These are phyloP conservation scores for Pistacia integerrima DNA, from an alignment of 345 rosid species.

Conservation along the genomic window DNA sequence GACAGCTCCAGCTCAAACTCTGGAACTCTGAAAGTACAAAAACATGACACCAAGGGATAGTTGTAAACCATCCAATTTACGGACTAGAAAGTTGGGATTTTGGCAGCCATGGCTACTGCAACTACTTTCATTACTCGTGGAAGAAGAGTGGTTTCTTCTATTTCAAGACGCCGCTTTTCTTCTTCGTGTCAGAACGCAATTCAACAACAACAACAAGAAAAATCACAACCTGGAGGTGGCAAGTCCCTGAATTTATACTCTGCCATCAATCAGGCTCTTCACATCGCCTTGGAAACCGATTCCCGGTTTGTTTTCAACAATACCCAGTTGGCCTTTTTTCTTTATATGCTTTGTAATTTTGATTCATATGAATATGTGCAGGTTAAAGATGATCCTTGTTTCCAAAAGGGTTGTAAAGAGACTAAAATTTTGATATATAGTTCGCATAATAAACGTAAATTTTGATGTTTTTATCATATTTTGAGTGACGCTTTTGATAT, in stretches of 20 bases:
- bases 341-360: background rate
- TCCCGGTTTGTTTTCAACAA: constrained; percentile 38
- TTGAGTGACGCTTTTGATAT: background rate
- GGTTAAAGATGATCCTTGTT: no score
- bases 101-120: constrained; percentile 2
- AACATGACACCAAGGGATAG: no score
- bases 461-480: no score
- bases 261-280: constrained; percentile 62
- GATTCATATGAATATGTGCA: background rate
- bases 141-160: background rate
- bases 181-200: constrained; percentile 12
- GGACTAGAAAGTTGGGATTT: background rate
- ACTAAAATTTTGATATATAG: no score
- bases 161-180: constrained; percentile 12
- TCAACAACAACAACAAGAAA: background rate
- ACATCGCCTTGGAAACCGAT: constrained; percentile 50
- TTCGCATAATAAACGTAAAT: no score
- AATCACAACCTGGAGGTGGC: background rate
- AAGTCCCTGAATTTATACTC: constrained; percentile 46
- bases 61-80: no score
- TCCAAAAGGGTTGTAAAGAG: no score
- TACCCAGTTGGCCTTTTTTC: constrained; percentile 1
- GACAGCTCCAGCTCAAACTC: background rate
- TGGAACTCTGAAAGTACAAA: background rate
- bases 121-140: background rate